Evolutionary conservation across 306 rosid species (phyloP), one percentile per base, ranked within the genome.

Genomic region (Lupinus albus): DNA sequence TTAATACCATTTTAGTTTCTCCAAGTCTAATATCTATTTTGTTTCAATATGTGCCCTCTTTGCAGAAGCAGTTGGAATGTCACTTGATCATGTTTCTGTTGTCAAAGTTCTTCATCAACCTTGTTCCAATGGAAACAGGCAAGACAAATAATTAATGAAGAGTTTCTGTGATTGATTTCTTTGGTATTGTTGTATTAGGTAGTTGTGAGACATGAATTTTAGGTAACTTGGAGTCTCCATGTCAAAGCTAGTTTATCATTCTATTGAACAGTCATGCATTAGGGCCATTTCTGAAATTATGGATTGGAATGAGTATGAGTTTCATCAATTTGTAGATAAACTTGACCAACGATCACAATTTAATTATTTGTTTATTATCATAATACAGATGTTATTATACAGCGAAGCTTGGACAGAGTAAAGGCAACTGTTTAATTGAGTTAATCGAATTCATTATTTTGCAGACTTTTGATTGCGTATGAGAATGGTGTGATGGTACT

Each of bases 21-120:
- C 45, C 4, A n/a, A 12, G 13, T 69, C 57, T 41, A 51, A 67
- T 35, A 30, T 57, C 28, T 70, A 61, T 61, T 64, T 61, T 61
- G 18, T 65, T 62, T 50, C 42, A 47, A 82, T 50, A 71, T 60
- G 41, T 33, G 45, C 21, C 51, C 67, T 52, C 73, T 74, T 65
- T 83, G 80, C 89, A 92, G 97, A 92, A 32, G 87, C 80, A 77
- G 77, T 82, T 78, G 95, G 90, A 49, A 77, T 89, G 78, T 78
- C 87, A 75, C 89, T 87, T 74, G 91, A 89, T 74, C 65, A 73
- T 63, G 88, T 87, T 79, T 77, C 92, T 41, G 96, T 89, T 64
- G 87, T 81, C 54, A 87, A 80, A 75, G 95, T 89, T 83, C 89
- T 89, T 54, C 96, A 84, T 61, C 92, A 85, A 80, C 90, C 92